Evolutionary conservation across 176 grass and related monocot species (phyloP).

Genomic region (Luzula sylvatica): DNA sequence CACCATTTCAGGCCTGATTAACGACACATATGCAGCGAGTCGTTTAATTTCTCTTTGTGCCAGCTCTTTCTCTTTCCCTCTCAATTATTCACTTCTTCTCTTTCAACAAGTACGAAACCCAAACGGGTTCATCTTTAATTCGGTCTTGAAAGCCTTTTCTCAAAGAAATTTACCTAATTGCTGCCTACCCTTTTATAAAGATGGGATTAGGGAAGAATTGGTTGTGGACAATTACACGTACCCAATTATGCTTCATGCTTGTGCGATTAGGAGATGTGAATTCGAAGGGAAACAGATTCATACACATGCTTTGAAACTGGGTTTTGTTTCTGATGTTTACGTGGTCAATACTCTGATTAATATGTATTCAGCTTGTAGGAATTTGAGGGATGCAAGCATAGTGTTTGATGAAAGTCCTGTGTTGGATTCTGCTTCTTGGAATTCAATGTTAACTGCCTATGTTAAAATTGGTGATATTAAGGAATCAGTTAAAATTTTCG

Average conservation of each 20-base stretch:
- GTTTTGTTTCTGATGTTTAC: conserved; percentile 50
- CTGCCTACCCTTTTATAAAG: conserved; percentile 58
- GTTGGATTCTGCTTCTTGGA: conserved; percentile 88
- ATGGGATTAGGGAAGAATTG: conserved; percentile 22
- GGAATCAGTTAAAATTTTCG: conserved; percentile 38
- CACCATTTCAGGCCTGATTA: conserved; percentile 50
- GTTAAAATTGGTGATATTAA: conserved; percentile 36
- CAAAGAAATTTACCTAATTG: conserved; percentile 27
- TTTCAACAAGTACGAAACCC: conserved; percentile 37
- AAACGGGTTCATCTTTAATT: conserved; percentile 68
- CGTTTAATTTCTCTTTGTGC: conserved; percentile 47
- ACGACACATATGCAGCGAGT: conserved; percentile 70
- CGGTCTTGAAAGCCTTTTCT: conserved; percentile 40
- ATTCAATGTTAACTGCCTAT: conserved; percentile 67
- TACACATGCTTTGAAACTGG: conserved; percentile 33
- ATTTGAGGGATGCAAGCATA: conserved; percentile 34
- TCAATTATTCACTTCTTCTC: conserved; percentile 41
- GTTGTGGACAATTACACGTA: conserved; percentile 47
- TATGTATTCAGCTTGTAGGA: conserved; percentile 66
- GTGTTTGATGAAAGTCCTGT: conserved; percentile 56
- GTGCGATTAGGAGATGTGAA: conserved; percentile 28
- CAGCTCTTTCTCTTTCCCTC: conserved; percentile 21
- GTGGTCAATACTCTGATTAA: conserved; percentile 51
- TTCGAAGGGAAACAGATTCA: conserved; percentile 55
- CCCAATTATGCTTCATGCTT: conserved; percentile 44